Percentiles rank a stretch among this genome's conserved stretches.
Evolutionary conservation across 2,329 filamentous ascomycete genomes (phyloP).

Genomic region (Ophiosphaerella herpotricha): DNA sequence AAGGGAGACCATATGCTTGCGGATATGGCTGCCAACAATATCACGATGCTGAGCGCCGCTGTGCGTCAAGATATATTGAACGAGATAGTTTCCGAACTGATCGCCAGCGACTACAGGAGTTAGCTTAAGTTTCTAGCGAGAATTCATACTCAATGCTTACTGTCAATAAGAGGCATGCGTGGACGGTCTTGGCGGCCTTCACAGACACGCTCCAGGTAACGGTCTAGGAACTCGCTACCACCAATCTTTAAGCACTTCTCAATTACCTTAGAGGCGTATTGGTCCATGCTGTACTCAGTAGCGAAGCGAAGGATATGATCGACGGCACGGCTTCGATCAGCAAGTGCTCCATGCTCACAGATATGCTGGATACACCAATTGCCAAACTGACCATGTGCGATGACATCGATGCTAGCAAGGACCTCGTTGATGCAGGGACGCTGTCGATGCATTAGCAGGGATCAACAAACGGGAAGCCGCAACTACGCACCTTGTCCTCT

Average conservation of each 20-base stretch:
- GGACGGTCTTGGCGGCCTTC: slow-evolving; percentile 88
- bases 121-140: slow-evolving; percentile 8
- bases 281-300: slow-evolving; percentile 97
- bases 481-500: slow-evolving; percentile 80
- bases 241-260: slow-evolving; percentile 99
- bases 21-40: slow-evolving; percentile 88
- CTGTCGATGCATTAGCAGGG: slow-evolving; percentile 53
- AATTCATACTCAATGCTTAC: slow-evolving; percentile 48
- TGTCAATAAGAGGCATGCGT: slow-evolving; percentile 95
- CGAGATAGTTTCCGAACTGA: slow-evolving; percentile 97
- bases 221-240: slow-evolving; percentile 83
- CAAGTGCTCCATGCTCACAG: slow-evolving; percentile 90
- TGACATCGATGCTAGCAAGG: slow-evolving; percentile 89
- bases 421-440: slow-evolving; percentile 98
- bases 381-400: slow-evolving; percentile 96
- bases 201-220: slow-evolving; percentile 92
- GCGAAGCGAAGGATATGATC: slow-evolving; percentile 94
- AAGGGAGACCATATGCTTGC: slow-evolving; percentile 98
- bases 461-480: neutral
- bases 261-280: slow-evolving; percentile 98
- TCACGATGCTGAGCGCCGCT: slow-evolving; percentile 87
- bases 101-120: slow-evolving; percentile 76
- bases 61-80: slow-evolving; percentile 95
- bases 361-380: slow-evolving; percentile 99
- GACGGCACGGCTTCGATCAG: slow-evolving; percentile 89